These are phyloP conservation scores for Petunia axillaris DNA, from an alignment of 257 asterid species.

Conservation along the genomic window DNA sequence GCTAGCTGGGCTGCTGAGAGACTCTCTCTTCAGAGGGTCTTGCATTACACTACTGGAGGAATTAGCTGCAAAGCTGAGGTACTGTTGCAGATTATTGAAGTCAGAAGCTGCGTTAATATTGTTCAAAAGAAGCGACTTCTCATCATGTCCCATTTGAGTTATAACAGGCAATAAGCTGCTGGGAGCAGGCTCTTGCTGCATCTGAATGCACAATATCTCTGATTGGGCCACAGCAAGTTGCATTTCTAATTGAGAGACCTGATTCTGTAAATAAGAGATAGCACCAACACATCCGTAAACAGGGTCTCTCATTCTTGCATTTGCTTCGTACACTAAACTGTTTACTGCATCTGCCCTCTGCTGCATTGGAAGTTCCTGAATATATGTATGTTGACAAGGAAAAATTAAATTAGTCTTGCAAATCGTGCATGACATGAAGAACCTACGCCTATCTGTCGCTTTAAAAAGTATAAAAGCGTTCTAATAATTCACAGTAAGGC, in stretches of 20 bases:
- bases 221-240: constrained; percentile 82
- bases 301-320: constrained; percentile 25
- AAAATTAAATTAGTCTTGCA: no score
- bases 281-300: constrained; percentile 27
- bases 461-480: no score
- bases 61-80: constrained; percentile 58
- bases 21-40: constrained; percentile 82
- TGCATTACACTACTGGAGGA: constrained; percentile 53
- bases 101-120: constrained; percentile 30
- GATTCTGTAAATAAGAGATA: constrained; percentile 8
- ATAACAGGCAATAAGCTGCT: constrained; percentile 7
- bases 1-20: constrained; percentile 33
- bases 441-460: no score
- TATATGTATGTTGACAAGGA: not conserved
- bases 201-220: constrained; percentile 78
- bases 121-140: constrained; percentile 49
- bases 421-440: no score
- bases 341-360: constrained; percentile 26
- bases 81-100: constrained; percentile 64
- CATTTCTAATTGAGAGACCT: constrained; percentile 74
- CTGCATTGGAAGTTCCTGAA: constrained; percentile 15
- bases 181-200: constrained; percentile 53
- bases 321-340: constrained; percentile 27
- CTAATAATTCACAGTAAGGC: no score
- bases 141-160: constrained; percentile 37